Conservation (phyloP, 306 rosid species). For the Mimosa pudica region DNA sequence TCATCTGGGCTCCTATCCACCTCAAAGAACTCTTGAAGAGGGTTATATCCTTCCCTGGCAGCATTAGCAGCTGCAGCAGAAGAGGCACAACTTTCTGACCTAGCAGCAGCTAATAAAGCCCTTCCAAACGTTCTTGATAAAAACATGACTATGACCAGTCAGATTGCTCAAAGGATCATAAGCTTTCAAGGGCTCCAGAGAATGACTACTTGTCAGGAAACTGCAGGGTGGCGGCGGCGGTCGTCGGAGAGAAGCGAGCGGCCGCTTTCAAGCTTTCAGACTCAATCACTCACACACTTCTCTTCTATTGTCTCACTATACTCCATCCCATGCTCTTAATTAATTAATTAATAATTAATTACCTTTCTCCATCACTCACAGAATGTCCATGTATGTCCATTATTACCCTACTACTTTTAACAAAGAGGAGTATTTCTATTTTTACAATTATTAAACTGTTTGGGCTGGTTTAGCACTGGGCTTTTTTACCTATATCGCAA, state of each 20-base stretch:
- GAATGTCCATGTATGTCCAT: too few species aligned
- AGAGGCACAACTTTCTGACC: constrained; percentile 59
- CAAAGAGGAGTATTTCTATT: too few species aligned
- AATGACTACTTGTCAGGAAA: neutral
- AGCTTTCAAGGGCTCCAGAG: neutral
- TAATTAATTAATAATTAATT: too few species aligned
- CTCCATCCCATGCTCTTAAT: too few species aligned
- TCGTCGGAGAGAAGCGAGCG: too few species aligned
- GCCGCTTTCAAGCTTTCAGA: neutral
- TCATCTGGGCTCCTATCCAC: constrained; percentile 61
- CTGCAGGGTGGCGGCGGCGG: too few species aligned
- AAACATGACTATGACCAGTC: constrained; percentile 43
- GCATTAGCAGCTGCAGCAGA: constrained; percentile 40
- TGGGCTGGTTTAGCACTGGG: too few species aligned
- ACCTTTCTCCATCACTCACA: too few species aligned
- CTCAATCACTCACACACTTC: neutral
- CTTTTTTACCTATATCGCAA: too few species aligned
- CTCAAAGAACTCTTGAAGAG: constrained; percentile 86
- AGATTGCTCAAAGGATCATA: constrained; percentile 13
- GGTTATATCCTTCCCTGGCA: constrained; percentile 50
- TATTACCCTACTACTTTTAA: too few species aligned
- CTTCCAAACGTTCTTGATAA: constrained; percentile 68
- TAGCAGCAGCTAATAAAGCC: constrained; percentile 63
- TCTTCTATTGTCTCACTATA: neutral
- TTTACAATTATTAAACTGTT: too few species aligned